Conservation (phyloP, 1,284 basidiomycete genomes). For the Rhodotorula sp. region DNA sequence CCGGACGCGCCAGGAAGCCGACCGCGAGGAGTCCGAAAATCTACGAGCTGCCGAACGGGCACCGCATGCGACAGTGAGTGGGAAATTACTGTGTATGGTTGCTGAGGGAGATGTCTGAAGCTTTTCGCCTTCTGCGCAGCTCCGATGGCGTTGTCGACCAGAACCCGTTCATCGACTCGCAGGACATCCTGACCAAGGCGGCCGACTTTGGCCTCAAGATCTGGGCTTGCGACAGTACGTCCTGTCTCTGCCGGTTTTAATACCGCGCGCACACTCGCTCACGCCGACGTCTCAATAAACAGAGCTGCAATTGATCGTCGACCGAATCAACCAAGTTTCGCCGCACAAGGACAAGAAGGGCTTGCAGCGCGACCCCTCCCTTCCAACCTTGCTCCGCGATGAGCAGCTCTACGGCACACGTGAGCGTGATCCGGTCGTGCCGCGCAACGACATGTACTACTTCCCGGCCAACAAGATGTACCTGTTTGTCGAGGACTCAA, state of each 20-base stretch:
- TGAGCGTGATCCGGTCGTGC: slow-evolving; percentile 86
- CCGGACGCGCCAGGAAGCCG: slow-evolving; percentile 17
- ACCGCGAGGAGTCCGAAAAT: slow-evolving; percentile 21
- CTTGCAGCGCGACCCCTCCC: slow-evolving; percentile 41
- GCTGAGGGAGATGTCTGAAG: neutral
- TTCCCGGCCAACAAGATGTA: slow-evolving; percentile 77
- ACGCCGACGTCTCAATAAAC: slow-evolving; percentile 27
- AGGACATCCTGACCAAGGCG: slow-evolving; percentile 70
- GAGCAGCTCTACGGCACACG: slow-evolving; percentile 80
- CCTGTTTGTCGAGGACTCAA: slow-evolving; percentile 86
- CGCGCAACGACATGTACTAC: slow-evolving; percentile 82
- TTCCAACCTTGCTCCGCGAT: slow-evolving; percentile 67
- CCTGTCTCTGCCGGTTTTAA: slow-evolving; percentile 30
- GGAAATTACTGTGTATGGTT: neutral
- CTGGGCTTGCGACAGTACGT: slow-evolving; percentile 77
- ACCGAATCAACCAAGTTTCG: slow-evolving; percentile 42
- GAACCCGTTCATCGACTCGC: slow-evolving; percentile 49
- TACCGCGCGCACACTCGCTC: slow-evolving; percentile 42
- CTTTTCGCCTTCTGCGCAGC: neutral
- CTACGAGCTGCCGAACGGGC: slow-evolving; percentile 32
- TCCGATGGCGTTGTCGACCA: slow-evolving; percentile 47
- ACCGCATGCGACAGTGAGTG: slow-evolving; percentile 33
- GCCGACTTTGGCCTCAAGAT: slow-evolving; percentile 78
- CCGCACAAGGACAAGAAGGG: slow-evolving; percentile 41
- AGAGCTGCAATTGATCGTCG: slow-evolving; percentile 50